Evolutionary conservation across 2,329 filamentous ascomycete genomes (phyloP), one percentile per base, ranked within the genome.

Genomic region (Stagonosporopsis rhizophila): DNA sequence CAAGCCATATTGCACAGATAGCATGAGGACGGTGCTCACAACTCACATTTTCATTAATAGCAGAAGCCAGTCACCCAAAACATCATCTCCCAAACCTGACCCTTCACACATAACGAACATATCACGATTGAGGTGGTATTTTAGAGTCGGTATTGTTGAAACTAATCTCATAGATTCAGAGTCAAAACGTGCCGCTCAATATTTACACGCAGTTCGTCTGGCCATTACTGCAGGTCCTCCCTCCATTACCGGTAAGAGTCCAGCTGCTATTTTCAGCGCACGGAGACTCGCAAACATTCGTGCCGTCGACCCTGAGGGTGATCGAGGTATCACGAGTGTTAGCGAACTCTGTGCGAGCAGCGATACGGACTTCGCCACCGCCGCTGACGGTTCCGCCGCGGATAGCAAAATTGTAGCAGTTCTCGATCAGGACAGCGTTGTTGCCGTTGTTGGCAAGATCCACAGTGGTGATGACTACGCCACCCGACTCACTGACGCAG

Each of bases 361-460:
- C 70, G 12, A 86, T 60, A 3, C 84, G 77, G 7, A 86, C 83
- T 68, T 85, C 83, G 0, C 84, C 84, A 1, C 84, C 83, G 2
- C 83, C 81, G 23, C 78, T 80, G 22, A 86, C 80, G 2, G 76
- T 81, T 0, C 84, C 84, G 17, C 79, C 79, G 2, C 67, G 71
- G 65, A 86, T 84, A 1, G 74, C 70, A 28, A 86, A 59, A 47
- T 83, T 82, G 68, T 86, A 85, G 73, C 84, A 86, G 69, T 86
- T 86, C 76, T 86, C 83, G 25, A 86, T 81, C 1, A 86, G 75
- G 19, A 86, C 77, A 0, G 83, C 80, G 53, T 86, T 85, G 65
- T 83, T 84, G 0, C 79, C 83, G 44, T 85, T 86, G 60, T 75
- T 72, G 0, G 81, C 77, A 1, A 86, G 74, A 59, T 85, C 82